Base-by-base conservation (phyloP, 805 yeast genomes). In the Saturnispora ahearnii region DNA sequence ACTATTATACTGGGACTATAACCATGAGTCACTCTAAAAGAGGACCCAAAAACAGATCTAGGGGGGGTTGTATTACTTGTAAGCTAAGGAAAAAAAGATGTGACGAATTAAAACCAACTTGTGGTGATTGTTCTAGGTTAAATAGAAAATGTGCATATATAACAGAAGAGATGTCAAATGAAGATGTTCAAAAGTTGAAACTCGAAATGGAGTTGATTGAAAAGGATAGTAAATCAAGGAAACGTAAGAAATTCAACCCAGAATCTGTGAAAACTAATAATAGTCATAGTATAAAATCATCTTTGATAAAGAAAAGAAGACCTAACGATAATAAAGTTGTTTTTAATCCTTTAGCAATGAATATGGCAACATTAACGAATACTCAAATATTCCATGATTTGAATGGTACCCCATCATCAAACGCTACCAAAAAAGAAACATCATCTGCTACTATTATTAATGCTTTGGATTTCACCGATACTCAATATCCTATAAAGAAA, bases 1-100 rank as follows among this genome's bases (percentile, higher is more conserved):
- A 26, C 29, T 26, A 26, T 26, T 26, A 6, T 5, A 26, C 9
- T 26, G 29, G 29, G 9, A 26, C 6, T 26, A 26, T 26, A 26
- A 26, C 29, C 9, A 36, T 36, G 40, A 36, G 21, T 36, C 40
- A 36, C 40, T 36, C 40, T 6, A 36, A 22, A 22, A 36, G 24
- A 22, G 40, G 21, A 18, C 18, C 40, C 5, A 36, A 55, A 8
- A 69, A 63, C 55, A 62, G 77, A 54, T 75, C 85, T 1, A 74
- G 68, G 55, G 70, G 69, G n/a, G 87, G 88, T 0, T 82, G 89
- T 60, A 63, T 82, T 36, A 82, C 86, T 0, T 82, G 89, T 63
- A 82, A 82, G 58, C 69, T 77, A 34, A 65, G 88, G 41, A 82
- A 81, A 70, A 79, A 78, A 58, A 69, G 78, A 55, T 78, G 83